Evolutionary conservation across 805 yeast species (phyloP), one percentile per base, ranked within the genome.

Genomic region (Wickerhamiella lipophila): DNA sequence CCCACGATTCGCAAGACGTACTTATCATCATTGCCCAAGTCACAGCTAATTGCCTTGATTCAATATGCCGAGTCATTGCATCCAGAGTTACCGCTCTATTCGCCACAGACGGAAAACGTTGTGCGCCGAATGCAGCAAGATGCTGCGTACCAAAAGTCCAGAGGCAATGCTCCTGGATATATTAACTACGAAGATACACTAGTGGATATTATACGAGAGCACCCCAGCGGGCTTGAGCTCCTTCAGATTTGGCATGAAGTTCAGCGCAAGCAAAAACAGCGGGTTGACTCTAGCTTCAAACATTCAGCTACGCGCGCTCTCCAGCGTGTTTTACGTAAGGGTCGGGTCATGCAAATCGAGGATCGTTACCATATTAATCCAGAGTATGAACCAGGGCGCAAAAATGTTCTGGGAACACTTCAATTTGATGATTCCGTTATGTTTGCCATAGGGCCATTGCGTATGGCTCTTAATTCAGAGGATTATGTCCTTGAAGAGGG

Each of bases 41-140:
- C 66, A 6, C 72, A 68, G 56, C 61, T 68, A 22, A 64, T 68
- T 2, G 69, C 68, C 30, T 57, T 68, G 40, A 56, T 68, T 12
- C 60, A 63, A 30, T 62, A 60, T 46, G 67, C 69, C 2, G 72
- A 68, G 46, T 59, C 62, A 6, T 49, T 62, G 23, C 58, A 63
- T 40, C 68, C 71, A 3, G 57, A 56, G 13, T 55, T 68, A 26
- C 67, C 67, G 11, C 56, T 68, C 11, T 68, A 67, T 51, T 61
- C 70, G 19, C 69, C 70, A 1, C 56, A 64, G 29, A 57, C 66
- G 6, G 61, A 62, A 32, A 50, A 56, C 11, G 57, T 64, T 11
- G 68, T 62, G 18, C 62, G 60, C 27, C 55, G 59, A 35, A 58
- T 64, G 52, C 61, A 63, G 52, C 63, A 58, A 22, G 64, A 61